Base-by-base conservation (phyloP, 306 rosid species). In the Cercis canadensis region DNA sequence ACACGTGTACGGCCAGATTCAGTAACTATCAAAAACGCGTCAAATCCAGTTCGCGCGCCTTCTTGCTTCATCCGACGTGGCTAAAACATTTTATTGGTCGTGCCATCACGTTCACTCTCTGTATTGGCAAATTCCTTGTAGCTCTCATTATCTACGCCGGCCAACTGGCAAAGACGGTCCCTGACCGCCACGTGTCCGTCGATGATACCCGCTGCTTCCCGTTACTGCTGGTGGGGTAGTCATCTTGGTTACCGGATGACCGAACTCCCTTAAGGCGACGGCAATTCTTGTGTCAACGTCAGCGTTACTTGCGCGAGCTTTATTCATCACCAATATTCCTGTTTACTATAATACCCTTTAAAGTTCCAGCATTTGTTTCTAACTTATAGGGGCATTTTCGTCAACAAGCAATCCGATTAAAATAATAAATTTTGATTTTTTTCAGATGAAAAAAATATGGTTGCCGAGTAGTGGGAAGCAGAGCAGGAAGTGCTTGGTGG, bases 181-280 rank as follows among this genome's bases (percentile, higher is more conserved):
- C 29, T 24, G 29, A 31, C 72, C 8, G 75, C 70, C 66, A 80
- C 81, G 75, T 65, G 84, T 29, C 78, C 14, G 63, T 80, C n/a
- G 0, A 2, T 0, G n/a, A 2, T 4, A 12, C 52, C 18, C 36
- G 29, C 9, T 7, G 8, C 2, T 24, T 43, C 45, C n/a, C 21
- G 33, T 45, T 6, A 15, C 8, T 13, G 4, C 12, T 5, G 0
- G 3, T 24, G 1, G 57, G 39, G 12, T 9, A 0, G 16, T 29
- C 45, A 16, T 40, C 71, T 4, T 7, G 3, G 3, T 49, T 10
- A 8, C 68, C 67, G 70, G 75, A 19, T 54, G 3, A 3, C 8
- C 6, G 37, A 29, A 13, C 18, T 9, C 51, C 69, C 40, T 70
- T 65, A 44, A 8, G 57, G 13, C 49, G 57, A 79, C 68, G 69